These are phyloP conservation scores for Fusarium agapanthi DNA, from an alignment of 2,329 filamentous ascomycete genomes.

Conservation along the genomic window DNA sequence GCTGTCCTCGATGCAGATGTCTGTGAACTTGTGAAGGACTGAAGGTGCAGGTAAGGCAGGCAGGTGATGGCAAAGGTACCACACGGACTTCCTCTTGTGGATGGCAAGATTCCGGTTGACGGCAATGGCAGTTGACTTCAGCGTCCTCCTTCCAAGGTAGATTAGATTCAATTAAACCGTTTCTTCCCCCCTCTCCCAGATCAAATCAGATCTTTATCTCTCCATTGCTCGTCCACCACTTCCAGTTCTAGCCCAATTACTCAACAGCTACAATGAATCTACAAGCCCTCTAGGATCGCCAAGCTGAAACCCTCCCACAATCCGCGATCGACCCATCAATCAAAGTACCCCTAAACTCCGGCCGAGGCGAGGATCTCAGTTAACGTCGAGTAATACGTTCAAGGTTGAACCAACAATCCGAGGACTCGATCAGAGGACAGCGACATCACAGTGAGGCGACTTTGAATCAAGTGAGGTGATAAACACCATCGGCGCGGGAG, in stretches of 20 bases:
- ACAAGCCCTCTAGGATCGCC: constrained; percentile 11
- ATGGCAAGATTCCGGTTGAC: constrained; percentile 1
- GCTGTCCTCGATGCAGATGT: constrained; percentile 8
- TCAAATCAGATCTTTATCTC: constrained; percentile 11
- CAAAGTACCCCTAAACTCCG: constrained; percentile 3
- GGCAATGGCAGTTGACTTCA: constrained; percentile 3
- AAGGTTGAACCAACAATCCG: constrained; percentile 12
- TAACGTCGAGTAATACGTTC: constrained; percentile 23
- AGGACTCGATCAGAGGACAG: not conserved
- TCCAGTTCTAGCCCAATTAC: not conserved
- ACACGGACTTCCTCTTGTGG: constrained; percentile 12
- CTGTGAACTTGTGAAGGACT: not conserved
- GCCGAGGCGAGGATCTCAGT: constrained; percentile 13
- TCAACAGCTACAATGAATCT: not conserved
- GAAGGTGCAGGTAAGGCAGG: not conserved
- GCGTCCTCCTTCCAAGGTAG: constrained; percentile 9
- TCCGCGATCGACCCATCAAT: constrained; percentile 20
- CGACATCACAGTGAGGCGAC: constrained; percentile 26
- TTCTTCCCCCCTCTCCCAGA: not conserved
- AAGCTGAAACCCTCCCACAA: constrained; percentile 29
- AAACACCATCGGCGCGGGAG: not conserved
- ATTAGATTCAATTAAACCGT: not conserved
- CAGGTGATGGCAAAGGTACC: constrained; percentile 29
- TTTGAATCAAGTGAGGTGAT: constrained; percentile 28
- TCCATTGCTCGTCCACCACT: not conserved